Base-by-base conservation (phyloP, 148 eudicot species). In the Heliosperma pusillum region DNA sequence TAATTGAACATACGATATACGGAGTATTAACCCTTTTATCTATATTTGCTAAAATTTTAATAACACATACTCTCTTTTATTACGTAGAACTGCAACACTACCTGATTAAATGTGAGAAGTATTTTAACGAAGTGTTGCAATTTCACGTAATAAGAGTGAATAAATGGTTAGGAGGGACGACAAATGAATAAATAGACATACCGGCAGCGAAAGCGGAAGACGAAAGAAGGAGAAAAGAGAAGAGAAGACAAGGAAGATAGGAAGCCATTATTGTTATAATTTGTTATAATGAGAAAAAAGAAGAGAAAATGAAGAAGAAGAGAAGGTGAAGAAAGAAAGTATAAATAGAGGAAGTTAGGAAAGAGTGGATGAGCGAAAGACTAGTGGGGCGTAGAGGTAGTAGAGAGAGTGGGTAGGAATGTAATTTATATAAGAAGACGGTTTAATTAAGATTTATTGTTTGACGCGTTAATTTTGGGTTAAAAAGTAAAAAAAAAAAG, bases 231-330 rank as follows among this genome's bases (percentile, higher is more conserved):
- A 76, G 70, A 25, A 72, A 7, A 21, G 69, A 67, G 16, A 81
- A 21, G 22, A 66, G 36, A 66, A 76, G 40, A 21, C 17, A 33
- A 3, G 12, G 71, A 0, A 75, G 56, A 50, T 47, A 69, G 36
- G 80, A 65, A 66, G 77, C 29, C 83, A 80, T 80, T 42, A 65
- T 36, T 24, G 24, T 6, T 15, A 29, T n/a, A n/a, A n/a, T 36
- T 36, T 6, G 42, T 36, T 36, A 6, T 36, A 0, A 36, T 36
- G 3, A 1, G 30, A 29, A 3, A 36, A 36, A 36, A 16, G 15
- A 17, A 19, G 25, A n/a, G 21, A 33, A 63, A 24, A 52, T 33
- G 65, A n/a, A 26, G 21, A 19, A 50, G 21, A 16, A 24, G 26
- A 15, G 17, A 6, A 20, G 44, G 25, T 47, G 19, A 30, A 25